Evolutionary conservation across 2,329 filamentous ascomycete genomes (phyloP), one percentile per base, ranked within the genome.

Genomic region (Exserohilum turcica): DNA sequence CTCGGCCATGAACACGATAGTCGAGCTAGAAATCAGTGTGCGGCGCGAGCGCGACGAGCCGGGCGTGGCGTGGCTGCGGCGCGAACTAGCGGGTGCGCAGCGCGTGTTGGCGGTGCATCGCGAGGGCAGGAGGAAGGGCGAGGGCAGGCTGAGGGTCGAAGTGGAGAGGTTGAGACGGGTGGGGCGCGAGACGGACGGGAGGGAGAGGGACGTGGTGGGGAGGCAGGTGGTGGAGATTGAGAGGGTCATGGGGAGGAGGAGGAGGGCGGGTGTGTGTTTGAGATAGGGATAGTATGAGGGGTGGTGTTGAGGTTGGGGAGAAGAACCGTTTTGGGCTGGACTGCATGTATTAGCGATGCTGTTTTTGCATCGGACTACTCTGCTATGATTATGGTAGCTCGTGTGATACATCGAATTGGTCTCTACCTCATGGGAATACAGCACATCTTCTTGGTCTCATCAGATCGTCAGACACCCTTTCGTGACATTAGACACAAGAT

Each of bases 21-120:
- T 54, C 29, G 27, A 38, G 3, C 36, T 51, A 2, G 47, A 46
- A 3, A 42, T 51, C 5, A 18, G n/a, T 12, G 9, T 46, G 2
- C 10, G 28, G 5, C 47, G 52, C 7, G 52, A 54, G 42, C 47
- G 52, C 47, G 52, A 43, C 31, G 40, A 51, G 35, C 42, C 42
- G 7, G 16, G 40, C 5, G 16, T 51, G 2, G 10, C 10, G 16
- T 29, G 24, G 4, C 47, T 46, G n/a, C n/a, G 4, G 2, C 5
- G 29, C 2, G 40, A 54, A 6, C 16, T 54, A 5, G 29, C 15
- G 7, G 21, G 13, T n/a, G 42, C 36, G 5, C 42, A 42, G 16
- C 13, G 7, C 7, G 18, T 36, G 0, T 16, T 54, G n/a, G 31
- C n/a, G 3, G 4, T 24, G 31, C 29, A 43, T 7, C 27, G 48